A percentile compares a stretch with the other conserved stretches of the same genome.
Conservation (phyloP, 768 basidiomycete species). For the Paxillus ammoniavirescens region DNA sequence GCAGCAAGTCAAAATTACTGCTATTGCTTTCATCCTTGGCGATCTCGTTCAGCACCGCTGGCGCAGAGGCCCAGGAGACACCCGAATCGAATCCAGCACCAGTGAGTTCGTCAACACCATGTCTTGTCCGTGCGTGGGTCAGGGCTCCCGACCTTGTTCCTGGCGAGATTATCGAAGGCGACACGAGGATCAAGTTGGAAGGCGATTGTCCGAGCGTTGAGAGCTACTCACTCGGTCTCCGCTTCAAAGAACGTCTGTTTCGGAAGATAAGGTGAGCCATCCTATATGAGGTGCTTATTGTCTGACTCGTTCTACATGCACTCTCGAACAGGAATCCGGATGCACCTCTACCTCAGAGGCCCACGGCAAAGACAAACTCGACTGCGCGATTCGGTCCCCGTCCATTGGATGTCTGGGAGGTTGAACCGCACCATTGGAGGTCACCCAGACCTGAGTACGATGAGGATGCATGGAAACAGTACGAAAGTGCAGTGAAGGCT, state of each 20-base stretch:
- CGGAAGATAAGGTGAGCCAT: neutral
- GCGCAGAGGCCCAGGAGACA: neutral
- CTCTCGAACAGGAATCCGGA: neutral
- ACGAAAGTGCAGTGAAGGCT: neutral
- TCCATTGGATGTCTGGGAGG: constrained; percentile 5
- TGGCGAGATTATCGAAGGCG: constrained; percentile 7
- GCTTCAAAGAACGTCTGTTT: constrained; percentile 17
- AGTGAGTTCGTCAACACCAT: neutral
- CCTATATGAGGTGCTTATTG: neutral
- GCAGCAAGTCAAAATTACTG: neutral
- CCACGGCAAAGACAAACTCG: neutral
- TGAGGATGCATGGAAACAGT: neutral
- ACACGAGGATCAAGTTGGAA: constrained; percentile 15
- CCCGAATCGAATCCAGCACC: neutral
- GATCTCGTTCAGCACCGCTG: neutral
- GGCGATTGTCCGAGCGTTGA: constrained; percentile 10
- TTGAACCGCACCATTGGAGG: neutral
- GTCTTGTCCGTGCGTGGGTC: neutral
- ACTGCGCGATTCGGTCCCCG: neutral
- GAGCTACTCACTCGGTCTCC: constrained; percentile 6
- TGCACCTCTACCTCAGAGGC: neutral
- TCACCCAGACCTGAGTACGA: neutral
- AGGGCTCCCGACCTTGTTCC: constrained; percentile 19
- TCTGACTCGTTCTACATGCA: neutral
- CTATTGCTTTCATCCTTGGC: neutral